phyloP scores from a whole-genome alignment of 257 asterid species.

The Catharanthus roseus region DNA sequence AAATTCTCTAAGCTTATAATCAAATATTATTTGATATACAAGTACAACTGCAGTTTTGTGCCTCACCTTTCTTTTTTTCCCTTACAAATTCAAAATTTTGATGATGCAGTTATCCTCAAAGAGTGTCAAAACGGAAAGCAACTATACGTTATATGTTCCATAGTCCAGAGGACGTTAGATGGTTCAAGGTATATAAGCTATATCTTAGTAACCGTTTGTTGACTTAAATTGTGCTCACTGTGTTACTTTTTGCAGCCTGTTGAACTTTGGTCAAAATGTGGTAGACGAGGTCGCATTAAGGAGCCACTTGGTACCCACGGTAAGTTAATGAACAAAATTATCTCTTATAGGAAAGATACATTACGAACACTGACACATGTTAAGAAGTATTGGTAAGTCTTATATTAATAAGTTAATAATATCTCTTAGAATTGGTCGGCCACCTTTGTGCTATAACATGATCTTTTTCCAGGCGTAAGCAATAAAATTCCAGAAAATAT shows the following conservation, averaged over 20 bases:
- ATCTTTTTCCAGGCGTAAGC: neutral
- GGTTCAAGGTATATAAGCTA: slow-evolving; percentile 76
- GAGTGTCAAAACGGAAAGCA: slow-evolving; percentile 89
- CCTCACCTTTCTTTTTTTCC: slow-evolving; percentile 8
- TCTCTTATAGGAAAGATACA: neutral
- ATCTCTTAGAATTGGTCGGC: neutral
- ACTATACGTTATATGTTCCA: slow-evolving; percentile 94
- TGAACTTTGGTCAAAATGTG: slow-evolving; percentile 86
- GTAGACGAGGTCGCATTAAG: slow-evolving; percentile 92
- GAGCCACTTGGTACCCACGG: slow-evolving; percentile 99
- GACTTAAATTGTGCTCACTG: slow-evolving; percentile 6
- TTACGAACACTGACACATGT: neutral
- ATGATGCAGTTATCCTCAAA: slow-evolving; percentile 85
- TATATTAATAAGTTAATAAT: neutral
- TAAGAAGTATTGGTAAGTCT: neutral
- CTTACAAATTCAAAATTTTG: slow-evolving; percentile 19
- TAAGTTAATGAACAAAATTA: slow-evolving; percentile 26
- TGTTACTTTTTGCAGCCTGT: slow-evolving; percentile 58
- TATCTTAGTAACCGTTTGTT: neutral
- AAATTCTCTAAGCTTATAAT: no score
- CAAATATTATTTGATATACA: no score
- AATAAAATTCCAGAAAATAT: neutral
- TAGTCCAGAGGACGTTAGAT: slow-evolving; percentile 92
- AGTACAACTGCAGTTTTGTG: neutral
- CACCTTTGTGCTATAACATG: neutral